Percentiles rank a stretch among this genome's conserved stretches.
Conservation (phyloP, 768 basidiomycete genomes). For the Hirschioporus abietinus region DNA sequence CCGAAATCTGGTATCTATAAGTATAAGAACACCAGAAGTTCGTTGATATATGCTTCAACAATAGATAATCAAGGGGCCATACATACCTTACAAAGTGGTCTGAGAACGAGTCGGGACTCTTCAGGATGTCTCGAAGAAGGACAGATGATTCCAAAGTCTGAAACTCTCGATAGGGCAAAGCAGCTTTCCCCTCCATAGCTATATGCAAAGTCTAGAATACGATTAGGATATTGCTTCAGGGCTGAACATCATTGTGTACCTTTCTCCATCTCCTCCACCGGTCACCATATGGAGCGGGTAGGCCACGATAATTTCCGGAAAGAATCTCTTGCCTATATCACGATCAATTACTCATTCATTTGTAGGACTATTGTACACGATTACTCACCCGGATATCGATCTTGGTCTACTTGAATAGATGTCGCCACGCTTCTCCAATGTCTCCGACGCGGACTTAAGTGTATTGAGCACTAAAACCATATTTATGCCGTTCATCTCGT, state of each 20-base stretch:
- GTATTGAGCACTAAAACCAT: slow-evolving; percentile 33
- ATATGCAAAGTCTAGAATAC: background rate
- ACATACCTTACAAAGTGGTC: slow-evolving; percentile 34
- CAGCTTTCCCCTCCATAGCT: slow-evolving; percentile 25
- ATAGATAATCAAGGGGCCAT: no score
- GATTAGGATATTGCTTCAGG: background rate
- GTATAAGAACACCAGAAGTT: slow-evolving; percentile 8
- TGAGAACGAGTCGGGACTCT: slow-evolving; percentile 33
- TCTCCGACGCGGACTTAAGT: slow-evolving; percentile 40
- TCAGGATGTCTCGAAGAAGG: slow-evolving; percentile 34
- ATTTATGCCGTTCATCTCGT: background rate
- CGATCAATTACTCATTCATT: slow-evolving; percentile 38
- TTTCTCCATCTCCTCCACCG: slow-evolving; percentile 35
- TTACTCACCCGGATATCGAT: slow-evolving; percentile 40
- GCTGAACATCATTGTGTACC: background rate
- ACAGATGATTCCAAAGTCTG: slow-evolving; percentile 44
- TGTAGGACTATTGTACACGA: slow-evolving; percentile 25
- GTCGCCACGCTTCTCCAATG: slow-evolving; percentile 41
- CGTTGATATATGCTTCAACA: no score
- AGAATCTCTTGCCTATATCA: slow-evolving; percentile 37
- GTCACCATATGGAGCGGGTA: slow-evolving; percentile 39
- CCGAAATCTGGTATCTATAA: slow-evolving; percentile 37
- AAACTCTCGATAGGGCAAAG: slow-evolving; percentile 39
- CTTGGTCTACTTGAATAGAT: slow-evolving; percentile 44
- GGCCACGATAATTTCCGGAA: slow-evolving; percentile 40